Percentiles rank a stretch among this genome's conserved stretches.
Evolutionary conservation across 23 red algal species (phyloP).

Genomic region (Gracilaria caudata): DNA sequence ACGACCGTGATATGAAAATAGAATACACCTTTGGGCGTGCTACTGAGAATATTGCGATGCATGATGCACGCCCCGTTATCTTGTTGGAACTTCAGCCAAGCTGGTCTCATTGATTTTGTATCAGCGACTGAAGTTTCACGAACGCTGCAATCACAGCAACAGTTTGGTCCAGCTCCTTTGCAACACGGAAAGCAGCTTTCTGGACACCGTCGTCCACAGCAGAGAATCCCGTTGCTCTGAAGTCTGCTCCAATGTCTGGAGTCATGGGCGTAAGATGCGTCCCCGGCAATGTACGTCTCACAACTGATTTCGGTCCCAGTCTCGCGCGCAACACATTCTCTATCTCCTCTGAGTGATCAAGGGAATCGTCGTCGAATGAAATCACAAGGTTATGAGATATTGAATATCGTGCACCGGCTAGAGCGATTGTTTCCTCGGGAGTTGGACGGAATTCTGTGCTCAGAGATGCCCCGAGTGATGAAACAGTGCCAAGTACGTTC

Average conservation of each 20-base stretch:
- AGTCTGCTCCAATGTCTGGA: slow-evolving; percentile 43
- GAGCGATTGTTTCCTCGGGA: slow-evolving; percentile 47
- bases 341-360: slow-evolving; percentile 61
- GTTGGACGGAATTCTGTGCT: slow-evolving; percentile 72
- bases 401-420: slow-evolving; percentile 50
- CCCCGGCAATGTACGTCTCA: slow-evolving; percentile 64
- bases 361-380: slow-evolving; percentile 67
- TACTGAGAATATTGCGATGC: too few species aligned
- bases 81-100: not conserved
- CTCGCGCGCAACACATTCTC: slow-evolving; percentile 41
- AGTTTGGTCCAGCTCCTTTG: slow-evolving; percentile 42
- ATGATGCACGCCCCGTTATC: too few species aligned
- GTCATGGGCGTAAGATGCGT: slow-evolving; percentile 79
- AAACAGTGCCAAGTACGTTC: slow-evolving; percentile 21
- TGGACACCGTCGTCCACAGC: slow-evolving; percentile 46
- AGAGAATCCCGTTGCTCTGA: slow-evolving; percentile 27
- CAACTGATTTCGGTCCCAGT: slow-evolving; percentile 39
- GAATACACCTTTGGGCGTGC: too few species aligned
- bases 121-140: slow-evolving; percentile 31
- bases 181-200: slow-evolving; percentile 34
- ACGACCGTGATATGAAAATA: too few species aligned
- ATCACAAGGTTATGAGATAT: slow-evolving; percentile 65
- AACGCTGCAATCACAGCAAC: slow-evolving; percentile 68
- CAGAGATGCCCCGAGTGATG: slow-evolving; percentile 5
- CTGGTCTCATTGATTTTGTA: not conserved